Evolutionary conservation across 2,329 filamentous ascomycete genomes (phyloP), one percentile per base, ranked within the genome.

Genomic region (Onygena corvina): DNA sequence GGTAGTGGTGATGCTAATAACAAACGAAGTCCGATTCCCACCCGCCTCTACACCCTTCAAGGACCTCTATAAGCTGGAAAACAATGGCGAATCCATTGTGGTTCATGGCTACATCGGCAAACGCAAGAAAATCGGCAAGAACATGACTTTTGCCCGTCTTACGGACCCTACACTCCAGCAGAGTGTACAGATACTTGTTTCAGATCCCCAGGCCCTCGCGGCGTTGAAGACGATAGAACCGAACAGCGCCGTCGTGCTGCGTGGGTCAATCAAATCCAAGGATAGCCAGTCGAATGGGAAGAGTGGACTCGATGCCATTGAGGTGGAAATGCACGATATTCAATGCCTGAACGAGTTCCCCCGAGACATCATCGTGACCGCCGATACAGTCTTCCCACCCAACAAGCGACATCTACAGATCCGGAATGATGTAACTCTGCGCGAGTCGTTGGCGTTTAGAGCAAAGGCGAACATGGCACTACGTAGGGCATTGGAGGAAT

Each of bases 371-470:
- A 81, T 92, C 52, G 79, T 93, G 53, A 84, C 83, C 1, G 71
- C 80, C 12, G 81, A 84, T 44, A 84, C 83, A 1, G 74, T 80
- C 0, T 94, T 92, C 59, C 76, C 84, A 0, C 78, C 81, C 0
- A 77, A 84, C 45, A 76, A 84, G 50, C 80, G 92, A 18, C 86
- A 96, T 65, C 69, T 95, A 14, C 88, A 96, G 58, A 74, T 98
- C 38, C 81, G 89, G 25, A 90, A 86, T 48, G 81, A 88, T 49
- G 64, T 69, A 5, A 67, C 76, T 16, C 70, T 95, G 3, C 77
- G 79, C 18, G 67, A 82, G 1, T 79, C 88, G 3, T 73, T 98
- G 2, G 64, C 71, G 1, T 82, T 90, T 54, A 79, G 93, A n/a
- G 74, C 79, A 20, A 71, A 73, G 55, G 73, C 83, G 3, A 72